phyloP scores from a whole-genome alignment of 495 filamentous ascomycete species.

The Trichoderma parareesei region DNA sequence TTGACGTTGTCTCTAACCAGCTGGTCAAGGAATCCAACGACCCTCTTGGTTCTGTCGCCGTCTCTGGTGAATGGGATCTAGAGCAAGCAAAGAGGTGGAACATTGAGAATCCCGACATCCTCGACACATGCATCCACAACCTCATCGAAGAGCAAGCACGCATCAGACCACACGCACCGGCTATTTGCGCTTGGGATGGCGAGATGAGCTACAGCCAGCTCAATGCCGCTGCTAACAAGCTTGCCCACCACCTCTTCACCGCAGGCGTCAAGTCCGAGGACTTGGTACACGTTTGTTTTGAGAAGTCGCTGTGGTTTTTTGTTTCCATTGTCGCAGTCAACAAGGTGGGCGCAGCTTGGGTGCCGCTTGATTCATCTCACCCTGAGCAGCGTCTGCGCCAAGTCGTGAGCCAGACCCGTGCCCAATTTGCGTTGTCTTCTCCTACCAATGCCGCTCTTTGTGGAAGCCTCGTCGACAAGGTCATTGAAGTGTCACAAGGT shows the following conservation, averaged over 20 bases:
- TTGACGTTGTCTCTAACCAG: constrained; percentile 10
- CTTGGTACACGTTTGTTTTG: constrained; percentile 38
- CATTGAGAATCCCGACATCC: not conserved
- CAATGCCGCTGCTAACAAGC: constrained; percentile 29
- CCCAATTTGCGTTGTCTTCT: constrained; percentile 7
- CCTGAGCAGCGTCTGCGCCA: constrained; percentile 39
- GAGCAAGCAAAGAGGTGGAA: constrained; percentile 8
- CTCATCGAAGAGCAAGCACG: constrained; percentile 17
- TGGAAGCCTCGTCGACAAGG: constrained; percentile 37
- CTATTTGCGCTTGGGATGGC: constrained; percentile 45
- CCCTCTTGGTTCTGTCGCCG: not conserved
- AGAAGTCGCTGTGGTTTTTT: constrained; percentile 36
- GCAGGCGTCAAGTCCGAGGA: constrained; percentile 36
- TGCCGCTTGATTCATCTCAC: constrained; percentile 38
- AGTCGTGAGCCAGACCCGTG: not conserved
- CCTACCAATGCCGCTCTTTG: constrained; percentile 25
- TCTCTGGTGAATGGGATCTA: constrained; percentile 9
- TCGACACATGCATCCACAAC: constrained; percentile 22
- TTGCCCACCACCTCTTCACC: constrained; percentile 35
- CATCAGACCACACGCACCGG: constrained; percentile 17
- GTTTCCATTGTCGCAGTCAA: constrained; percentile 36
- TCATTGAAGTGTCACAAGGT: constrained; percentile 42
- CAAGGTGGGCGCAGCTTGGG: constrained; percentile 4
- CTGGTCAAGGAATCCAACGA: not conserved
- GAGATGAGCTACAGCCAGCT: constrained; percentile 44